Evolutionary conservation across 2,329 filamentous ascomycete genomes (phyloP).

Genomic region (Fusarium sublunatum): DNA sequence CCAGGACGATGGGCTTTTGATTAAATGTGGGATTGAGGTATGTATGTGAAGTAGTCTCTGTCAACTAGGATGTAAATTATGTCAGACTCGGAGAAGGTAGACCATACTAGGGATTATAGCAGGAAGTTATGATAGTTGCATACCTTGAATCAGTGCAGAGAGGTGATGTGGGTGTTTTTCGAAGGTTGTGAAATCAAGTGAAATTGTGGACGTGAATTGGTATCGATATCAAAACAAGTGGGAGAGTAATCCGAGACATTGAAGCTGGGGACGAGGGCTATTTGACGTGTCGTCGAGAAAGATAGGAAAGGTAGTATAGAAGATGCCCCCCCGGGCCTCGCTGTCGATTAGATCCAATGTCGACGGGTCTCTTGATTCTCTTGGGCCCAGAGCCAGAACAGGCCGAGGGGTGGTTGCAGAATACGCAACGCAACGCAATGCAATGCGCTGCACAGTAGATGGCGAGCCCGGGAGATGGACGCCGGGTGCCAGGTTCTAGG

Average conservation of each 20-base stretch:
- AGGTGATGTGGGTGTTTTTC: slow-evolving; percentile 1
- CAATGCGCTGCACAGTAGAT: slow-evolving; percentile 11
- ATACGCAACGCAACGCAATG: slow-evolving; percentile 1
- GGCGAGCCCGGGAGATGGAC: slow-evolving; percentile 28
- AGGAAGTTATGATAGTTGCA: slow-evolving; percentile 3
- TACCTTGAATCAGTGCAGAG: slow-evolving; percentile 2
- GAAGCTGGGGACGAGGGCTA: slow-evolving; percentile 29
- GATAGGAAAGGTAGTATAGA: slow-evolving; percentile 9
- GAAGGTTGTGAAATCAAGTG: not conserved
- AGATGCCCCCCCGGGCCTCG: slow-evolving; percentile 28
- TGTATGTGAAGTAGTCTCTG: slow-evolving; percentile 22
- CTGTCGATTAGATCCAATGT: slow-evolving; percentile 25
- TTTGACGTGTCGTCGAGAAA: slow-evolving; percentile 31
- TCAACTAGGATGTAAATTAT: slow-evolving; percentile 24
- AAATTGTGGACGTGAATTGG: slow-evolving; percentile 4
- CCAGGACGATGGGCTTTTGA: slow-evolving; percentile 18
- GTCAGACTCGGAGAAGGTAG: slow-evolving; percentile 22
- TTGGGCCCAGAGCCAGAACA: slow-evolving; percentile 26
- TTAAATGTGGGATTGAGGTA: slow-evolving; percentile 4
- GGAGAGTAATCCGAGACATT: slow-evolving; percentile 22
- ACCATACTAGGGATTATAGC: slow-evolving; percentile 1
- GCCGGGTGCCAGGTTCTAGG: slow-evolving; percentile 23
- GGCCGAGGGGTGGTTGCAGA: slow-evolving; percentile 32
- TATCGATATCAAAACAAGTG: slow-evolving; percentile 13
- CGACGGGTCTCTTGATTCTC: slow-evolving; percentile 33